Evolutionary conservation across 1,284 basidiomycete genomes (phyloP).

Genomic region (Rhizoctonia solani): DNA sequence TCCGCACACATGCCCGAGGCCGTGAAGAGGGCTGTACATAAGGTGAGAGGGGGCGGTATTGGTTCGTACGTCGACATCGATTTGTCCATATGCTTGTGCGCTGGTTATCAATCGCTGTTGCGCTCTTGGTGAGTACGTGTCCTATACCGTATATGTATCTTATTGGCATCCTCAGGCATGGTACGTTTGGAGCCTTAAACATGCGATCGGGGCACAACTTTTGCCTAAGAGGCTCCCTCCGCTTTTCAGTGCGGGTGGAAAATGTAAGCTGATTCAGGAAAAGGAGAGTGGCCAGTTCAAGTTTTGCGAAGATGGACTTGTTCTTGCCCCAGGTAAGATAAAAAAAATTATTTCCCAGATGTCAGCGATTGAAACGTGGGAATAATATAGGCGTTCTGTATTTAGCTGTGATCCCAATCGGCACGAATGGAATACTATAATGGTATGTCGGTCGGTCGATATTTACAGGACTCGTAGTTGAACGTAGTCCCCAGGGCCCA

Average conservation of each 20-base stretch:
- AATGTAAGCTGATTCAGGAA: constrained; percentile 51
- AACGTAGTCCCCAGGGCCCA: constrained; percentile 49
- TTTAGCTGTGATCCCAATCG: constrained; percentile 60
- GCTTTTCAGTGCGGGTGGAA: background rate
- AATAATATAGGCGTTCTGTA: constrained; percentile 41
- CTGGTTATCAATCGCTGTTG: background rate
- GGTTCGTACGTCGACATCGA: no score
- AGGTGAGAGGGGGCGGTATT: no score
- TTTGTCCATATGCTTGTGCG: background rate
- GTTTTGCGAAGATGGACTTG: constrained; percentile 65
- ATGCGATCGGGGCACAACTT: constrained; percentile 14
- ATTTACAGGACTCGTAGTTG: background rate
- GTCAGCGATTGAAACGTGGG: background rate
- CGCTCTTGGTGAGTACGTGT: background rate
- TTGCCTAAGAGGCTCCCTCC: constrained; percentile 11
- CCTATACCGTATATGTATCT: background rate
- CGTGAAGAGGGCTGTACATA: no score
- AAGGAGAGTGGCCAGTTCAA: constrained; percentile 46
- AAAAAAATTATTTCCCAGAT: constrained; percentile 47
- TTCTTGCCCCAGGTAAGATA: constrained; percentile 58
- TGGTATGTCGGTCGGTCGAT: constrained; percentile 45
- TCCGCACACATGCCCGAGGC: no score
- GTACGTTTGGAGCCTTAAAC: constrained; percentile 13
- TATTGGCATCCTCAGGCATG: constrained; percentile 14
- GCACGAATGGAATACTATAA: constrained; percentile 65